phyloP scores from a whole-genome alignment of 2,329 filamentous ascomycete species.

The Trichoderma endophyticum region DNA sequence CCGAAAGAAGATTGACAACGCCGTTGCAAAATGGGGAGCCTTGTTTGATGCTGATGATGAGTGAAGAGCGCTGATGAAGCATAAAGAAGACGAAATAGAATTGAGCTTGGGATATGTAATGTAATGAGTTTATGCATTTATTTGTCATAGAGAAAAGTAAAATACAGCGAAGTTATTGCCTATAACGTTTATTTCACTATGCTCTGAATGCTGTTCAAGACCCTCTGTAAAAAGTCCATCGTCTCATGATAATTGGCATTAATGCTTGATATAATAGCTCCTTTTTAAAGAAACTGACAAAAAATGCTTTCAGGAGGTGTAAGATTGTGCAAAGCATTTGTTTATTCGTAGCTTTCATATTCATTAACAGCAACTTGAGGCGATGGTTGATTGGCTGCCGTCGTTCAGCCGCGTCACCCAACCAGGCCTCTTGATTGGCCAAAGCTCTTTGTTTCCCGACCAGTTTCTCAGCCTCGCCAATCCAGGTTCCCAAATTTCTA shows the following conservation, averaged over 20 bases:
- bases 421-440: constrained; percentile 31
- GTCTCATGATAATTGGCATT: neutral
- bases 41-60: constrained; percentile 29
- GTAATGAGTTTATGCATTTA: constrained; percentile 6
- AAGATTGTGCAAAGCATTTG: too few relatives aligned
- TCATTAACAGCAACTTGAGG: neutral
- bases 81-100: neutral
- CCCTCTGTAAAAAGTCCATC: neutral
- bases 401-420: neutral
- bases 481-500: constrained; percentile 32
- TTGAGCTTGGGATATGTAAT: neutral
- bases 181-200: neutral
- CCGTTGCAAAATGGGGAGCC: constrained; percentile 39
- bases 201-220: neutral
- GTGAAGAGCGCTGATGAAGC: neutral
- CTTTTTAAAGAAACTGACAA: neutral
- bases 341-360: neutral
- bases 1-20: constrained; percentile 71
- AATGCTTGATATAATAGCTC: neutral
- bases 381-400: neutral
- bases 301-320: too few relatives aligned
- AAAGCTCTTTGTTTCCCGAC: constrained; percentile 30
- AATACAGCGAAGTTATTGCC: neutral
- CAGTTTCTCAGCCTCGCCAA: constrained; percentile 28
- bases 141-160: neutral